Percentiles rank a stretch among this genome's conserved stretches.
Conservation (phyloP, 2,329 filamentous ascomycete genomes). For the Graphilbum fragrans region DNA sequence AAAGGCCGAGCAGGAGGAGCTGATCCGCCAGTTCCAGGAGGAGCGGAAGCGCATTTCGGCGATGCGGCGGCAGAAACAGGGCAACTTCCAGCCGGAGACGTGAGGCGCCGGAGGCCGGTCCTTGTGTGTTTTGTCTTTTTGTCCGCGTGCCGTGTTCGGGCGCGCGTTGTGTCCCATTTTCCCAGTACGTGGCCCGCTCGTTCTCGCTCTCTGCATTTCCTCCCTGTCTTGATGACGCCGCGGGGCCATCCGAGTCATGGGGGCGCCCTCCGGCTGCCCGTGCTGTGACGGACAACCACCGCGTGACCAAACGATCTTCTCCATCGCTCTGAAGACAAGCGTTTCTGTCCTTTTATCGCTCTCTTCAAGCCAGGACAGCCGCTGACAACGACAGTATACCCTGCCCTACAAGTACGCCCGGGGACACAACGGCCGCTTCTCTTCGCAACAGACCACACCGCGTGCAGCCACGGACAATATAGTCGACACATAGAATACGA, state of each 20-base stretch:
- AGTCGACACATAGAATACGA: too few relatives aligned
- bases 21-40: conserved; percentile 63
- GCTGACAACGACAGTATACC: too few relatives aligned
- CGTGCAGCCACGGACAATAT: too few relatives aligned
- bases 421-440: too few relatives aligned
- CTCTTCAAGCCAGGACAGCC: too few relatives aligned
- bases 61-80: conserved; percentile 55
- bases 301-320: conserved; percentile 14
- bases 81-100: conserved; percentile 43
- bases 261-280: conserved; percentile 2
- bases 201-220: background rate
- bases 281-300: conserved; percentile 31
- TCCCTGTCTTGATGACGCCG: conserved; percentile 21
- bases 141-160: too few relatives aligned
- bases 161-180: background rate
- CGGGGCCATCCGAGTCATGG: conserved; percentile 24
- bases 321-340: conserved; percentile 1
- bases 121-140: background rate
- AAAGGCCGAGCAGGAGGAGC: conserved; percentile 59
- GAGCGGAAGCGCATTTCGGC: conserved; percentile 60
- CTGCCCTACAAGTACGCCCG: too few relatives aligned
- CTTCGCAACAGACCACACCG: too few relatives aligned
- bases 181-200: background rate
- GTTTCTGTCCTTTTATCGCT: background rate
- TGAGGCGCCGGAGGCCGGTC: conserved; percentile 13